Conservation (phyloP, 2,329 filamentous ascomycete genomes). For the Aspergillus spinulosporus region DNA sequence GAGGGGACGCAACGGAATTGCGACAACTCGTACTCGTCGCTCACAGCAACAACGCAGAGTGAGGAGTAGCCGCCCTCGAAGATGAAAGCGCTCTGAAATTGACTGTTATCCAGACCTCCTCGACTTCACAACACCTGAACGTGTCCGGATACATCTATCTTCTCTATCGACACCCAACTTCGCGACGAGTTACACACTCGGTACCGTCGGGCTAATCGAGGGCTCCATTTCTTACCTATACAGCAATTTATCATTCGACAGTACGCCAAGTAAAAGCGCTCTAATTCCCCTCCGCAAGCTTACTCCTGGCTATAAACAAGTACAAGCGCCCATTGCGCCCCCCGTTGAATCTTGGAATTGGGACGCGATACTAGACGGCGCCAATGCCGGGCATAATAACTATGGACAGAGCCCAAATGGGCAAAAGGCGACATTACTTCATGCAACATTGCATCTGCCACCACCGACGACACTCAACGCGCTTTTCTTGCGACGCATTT, state of each 20-base stretch:
- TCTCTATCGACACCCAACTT: constrained; percentile 91
- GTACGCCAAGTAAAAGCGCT: constrained; percentile 67
- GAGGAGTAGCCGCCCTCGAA: constrained; percentile 25
- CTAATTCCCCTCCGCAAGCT: constrained; percentile 74
- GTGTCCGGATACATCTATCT: constrained; percentile 81
- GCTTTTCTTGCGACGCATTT: constrained; percentile 75
- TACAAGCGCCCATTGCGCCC: constrained; percentile 52
- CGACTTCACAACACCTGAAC: constrained; percentile 81
- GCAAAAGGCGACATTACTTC: constrained; percentile 45
- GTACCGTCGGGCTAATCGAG: constrained; percentile 86
- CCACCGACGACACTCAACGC: constrained; percentile 85
- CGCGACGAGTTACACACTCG: constrained; percentile 88
- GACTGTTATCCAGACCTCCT: constrained; percentile 65
- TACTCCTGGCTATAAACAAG: constrained; percentile 77
- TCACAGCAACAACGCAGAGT: constrained; percentile 83
- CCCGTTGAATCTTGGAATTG: constrained; percentile 37
- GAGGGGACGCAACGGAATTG: constrained; percentile 82
- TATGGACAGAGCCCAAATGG: constrained; percentile 15
- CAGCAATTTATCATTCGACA: constrained; percentile 74
- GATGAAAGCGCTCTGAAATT: neutral
- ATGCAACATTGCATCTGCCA: constrained; percentile 49
- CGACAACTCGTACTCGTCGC: constrained; percentile 85
- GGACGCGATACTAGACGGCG: constrained; percentile 31
- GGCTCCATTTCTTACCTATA: constrained; percentile 97
- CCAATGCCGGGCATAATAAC: neutral